Conservation (phyloP, 2,329 filamentous ascomycete genomes). For the Microdochium nivale region DNA sequence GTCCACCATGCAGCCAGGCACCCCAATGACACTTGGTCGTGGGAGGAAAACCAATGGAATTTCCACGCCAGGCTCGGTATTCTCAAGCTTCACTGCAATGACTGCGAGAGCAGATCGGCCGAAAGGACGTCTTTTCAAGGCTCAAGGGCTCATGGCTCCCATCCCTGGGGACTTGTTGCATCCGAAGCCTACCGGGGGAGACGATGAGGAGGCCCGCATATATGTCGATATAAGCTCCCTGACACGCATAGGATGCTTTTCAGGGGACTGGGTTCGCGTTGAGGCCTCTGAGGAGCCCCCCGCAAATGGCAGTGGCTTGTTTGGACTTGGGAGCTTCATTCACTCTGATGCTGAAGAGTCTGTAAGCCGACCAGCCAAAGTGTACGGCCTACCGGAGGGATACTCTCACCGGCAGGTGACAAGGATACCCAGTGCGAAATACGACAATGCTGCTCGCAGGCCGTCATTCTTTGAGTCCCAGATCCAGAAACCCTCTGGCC, state of each 20-base stretch:
- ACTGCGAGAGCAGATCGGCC: constrained; percentile 68
- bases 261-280: constrained; percentile 89
- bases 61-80: constrained; percentile 78
- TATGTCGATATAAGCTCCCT: constrained; percentile 85
- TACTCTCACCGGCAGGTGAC: constrained; percentile 54
- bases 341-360: constrained; percentile 52
- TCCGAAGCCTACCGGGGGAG: constrained; percentile 65
- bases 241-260: constrained; percentile 89
- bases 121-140: constrained; percentile 74
- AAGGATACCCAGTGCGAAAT: constrained; percentile 47
- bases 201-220: constrained; percentile 83
- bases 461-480: constrained; percentile 62
- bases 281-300: constrained; percentile 70
- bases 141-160: constrained; percentile 62
- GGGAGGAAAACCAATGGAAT: constrained; percentile 61
- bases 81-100: constrained; percentile 78
- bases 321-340: constrained; percentile 60
- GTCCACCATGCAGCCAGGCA: constrained; percentile 72
- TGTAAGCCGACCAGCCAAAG: constrained; percentile 74
- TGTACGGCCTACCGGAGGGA: constrained; percentile 80
- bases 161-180: constrained; percentile 76
- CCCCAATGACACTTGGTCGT: constrained; percentile 65
- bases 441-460: constrained; percentile 36
- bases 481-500: constrained; percentile 48
- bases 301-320: constrained; percentile 54